phyloP scores from a whole-genome alignment of 2,329 filamentous ascomycete genomes.

The Aspergillus alliaceus region DNA sequence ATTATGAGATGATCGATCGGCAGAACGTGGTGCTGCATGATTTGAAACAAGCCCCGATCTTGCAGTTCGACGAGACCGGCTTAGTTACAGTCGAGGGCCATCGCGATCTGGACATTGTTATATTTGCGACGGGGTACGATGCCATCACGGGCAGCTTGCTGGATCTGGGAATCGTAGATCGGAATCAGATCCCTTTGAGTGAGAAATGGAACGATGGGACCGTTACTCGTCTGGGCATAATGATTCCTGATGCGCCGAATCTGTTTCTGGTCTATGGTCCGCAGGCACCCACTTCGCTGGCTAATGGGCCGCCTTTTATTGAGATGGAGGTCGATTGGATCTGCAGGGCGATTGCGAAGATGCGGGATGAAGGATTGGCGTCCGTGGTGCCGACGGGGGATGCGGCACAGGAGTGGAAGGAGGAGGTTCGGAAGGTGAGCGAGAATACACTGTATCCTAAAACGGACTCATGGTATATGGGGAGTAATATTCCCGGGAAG shows the following conservation, averaged over 20 bases:
- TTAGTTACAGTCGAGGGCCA: conserved; percentile 29
- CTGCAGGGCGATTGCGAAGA: conserved; percentile 13
- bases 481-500: conserved; percentile 26
- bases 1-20: conserved; percentile 51
- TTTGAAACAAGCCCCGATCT: conserved; percentile 45
- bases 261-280: conserved; percentile 45
- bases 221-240: conserved; percentile 39
- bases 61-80: conserved; percentile 38
- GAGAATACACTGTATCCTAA: conserved; percentile 16
- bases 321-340: conserved; percentile 37
- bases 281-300: conserved; percentile 34
- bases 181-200: conserved; percentile 6
- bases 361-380: conserved; percentile 10
- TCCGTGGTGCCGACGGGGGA: conserved; percentile 10
- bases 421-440: conserved; percentile 11
- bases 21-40: conserved; percentile 48
- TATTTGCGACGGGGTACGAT: conserved; percentile 14
- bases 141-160: conserved; percentile 13
- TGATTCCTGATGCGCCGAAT: conserved; percentile 44
- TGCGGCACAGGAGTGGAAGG: conserved; percentile 17
- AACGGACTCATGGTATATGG: conserved; percentile 27
- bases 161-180: conserved; percentile 15
- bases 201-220: conserved; percentile 19
- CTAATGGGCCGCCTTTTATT: conserved; percentile 36
- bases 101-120: background rate